Conservation (phyloP, 352 stramenopile species). For the Phytophthora rubi region DNA sequence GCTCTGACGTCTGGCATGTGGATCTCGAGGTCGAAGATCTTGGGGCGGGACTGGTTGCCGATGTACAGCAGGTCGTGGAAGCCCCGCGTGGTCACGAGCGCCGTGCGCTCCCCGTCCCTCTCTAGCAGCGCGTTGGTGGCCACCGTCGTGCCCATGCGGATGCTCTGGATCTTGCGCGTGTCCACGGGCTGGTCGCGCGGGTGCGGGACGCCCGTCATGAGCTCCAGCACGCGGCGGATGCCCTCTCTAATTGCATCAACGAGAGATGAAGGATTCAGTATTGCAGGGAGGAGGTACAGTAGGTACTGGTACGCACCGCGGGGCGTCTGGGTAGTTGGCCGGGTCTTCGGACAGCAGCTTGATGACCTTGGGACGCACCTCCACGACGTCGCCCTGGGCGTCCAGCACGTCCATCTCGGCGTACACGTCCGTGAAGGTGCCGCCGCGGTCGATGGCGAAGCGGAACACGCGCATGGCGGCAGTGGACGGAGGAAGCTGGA, state of each 20-base stretch:
- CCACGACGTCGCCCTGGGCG: conserved; percentile 45
- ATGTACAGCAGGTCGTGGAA: conserved; percentile 98
- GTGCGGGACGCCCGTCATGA: conserved; percentile 91
- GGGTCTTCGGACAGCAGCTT: conserved; percentile 99
- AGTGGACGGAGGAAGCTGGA: no score
- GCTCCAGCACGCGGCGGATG: conserved; percentile 95
- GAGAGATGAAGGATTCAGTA: background rate
- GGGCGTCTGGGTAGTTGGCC: conserved; percentile 97
- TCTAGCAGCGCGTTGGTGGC: conserved; percentile 99
- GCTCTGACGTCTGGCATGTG: conserved; percentile 76
- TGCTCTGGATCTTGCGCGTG: conserved; percentile 93
- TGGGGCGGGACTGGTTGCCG: conserved; percentile 97
- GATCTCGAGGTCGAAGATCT: conserved; percentile 98
- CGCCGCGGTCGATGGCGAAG: conserved; percentile 97
- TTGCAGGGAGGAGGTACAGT: background rate
- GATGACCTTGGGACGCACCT: conserved; percentile 85
- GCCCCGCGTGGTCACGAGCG: conserved; percentile 95
- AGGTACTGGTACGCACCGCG: conserved; percentile 59
- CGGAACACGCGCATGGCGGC: conserved; percentile 76
- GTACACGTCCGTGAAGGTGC: conserved; percentile 99
- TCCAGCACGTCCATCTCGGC: conserved; percentile 91
- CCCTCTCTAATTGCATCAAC: conserved; percentile 60
- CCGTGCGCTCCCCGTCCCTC: conserved; percentile 94
- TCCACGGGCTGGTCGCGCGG: conserved; percentile 85
- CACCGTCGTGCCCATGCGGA: conserved; percentile 99